Evolutionary conservation across 2,329 filamentous ascomycete species (phyloP), one percentile per base, ranked within the genome.

Genomic region (Botrytis porri): DNA sequence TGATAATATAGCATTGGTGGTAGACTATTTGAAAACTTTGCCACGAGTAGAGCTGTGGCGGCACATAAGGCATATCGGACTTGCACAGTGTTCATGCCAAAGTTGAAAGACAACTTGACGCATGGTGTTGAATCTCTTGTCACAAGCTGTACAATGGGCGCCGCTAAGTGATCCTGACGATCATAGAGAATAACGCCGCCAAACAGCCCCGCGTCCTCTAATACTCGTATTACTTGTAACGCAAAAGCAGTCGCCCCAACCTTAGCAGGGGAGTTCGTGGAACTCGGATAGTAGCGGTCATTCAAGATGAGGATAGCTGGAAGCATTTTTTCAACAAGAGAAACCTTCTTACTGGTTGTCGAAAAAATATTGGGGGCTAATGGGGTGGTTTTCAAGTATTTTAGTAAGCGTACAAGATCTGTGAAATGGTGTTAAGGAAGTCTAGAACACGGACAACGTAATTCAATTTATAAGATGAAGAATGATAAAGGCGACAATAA

Each of bases 181-280:
- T 72, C 60, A 45, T 75, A 75, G 18, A 75, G 60, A 48, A 75
- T 74, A 54, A 74, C 69, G 25, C 74, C 74, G 22, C 69, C 70
- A 67, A 75, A 75, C 25, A 74, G 20, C 25, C 74, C 73, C 39
- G 39, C 74, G 16, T 74, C 64, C 39, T 73, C 59, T 20, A 75
- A 59, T 35, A 73, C 74, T 35, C 65, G 65, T 60, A 67, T 64
- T 7, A 72, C 74, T 45, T 73, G 73, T 43, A 75, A 69, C 32
- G 74, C 74, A 45, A 75, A 74, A 35, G 74, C 71, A 9, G 74
- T 75, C 32, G 73, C 70, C 43, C 74, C 74, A 22, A 75, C 74
- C 10, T 74, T 75, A 32, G 73, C 73, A 32, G 74, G 65, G 32
- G 63, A 70, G 22, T 65, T 70, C 4, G 65, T 64, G 43, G 74